Base-by-base conservation (phyloP, 139 green algal genomes). In the Coelastrella sp. region DNA sequence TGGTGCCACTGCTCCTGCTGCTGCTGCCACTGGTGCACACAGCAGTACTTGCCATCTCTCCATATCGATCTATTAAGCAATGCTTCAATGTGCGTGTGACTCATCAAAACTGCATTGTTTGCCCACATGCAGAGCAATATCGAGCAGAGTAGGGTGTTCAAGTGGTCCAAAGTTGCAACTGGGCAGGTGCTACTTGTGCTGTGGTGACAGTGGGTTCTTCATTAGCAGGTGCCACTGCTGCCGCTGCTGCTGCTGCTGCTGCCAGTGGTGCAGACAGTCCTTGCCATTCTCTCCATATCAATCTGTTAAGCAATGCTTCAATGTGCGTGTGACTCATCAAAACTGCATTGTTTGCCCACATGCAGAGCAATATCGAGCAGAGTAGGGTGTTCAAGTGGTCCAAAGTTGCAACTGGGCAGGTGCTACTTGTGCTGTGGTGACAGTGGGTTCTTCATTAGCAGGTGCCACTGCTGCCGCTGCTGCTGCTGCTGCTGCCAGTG, bases 381-480 rank as follows among this genome's bases (percentile, higher is more conserved):
- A 89, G n/a, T 89, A 71, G 84, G 84, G 84, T 3, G 84, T 83
- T 75, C 71, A 89, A n/a, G 71, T 89, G 56, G 71, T 82, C 7
- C 84, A 89, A 57, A 89, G 71, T 57, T 89, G 84, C 71, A 89
- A 83, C 84, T 89, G 84, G 84, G 84, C 84, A 22, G 84, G 84
- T 7, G 84, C 84, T 20, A 83, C 71, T 47, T 89, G 84, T 78
- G 84, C 84, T 58, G 84, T 89, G 71, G 84, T 89, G 22, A 71
- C 84, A 47, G 84, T 47, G 32, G 32, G 32, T 47, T 47, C 32
- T 47, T 47, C 32, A 47, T 47, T 47, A 47, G 32, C 32, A 47
- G 32, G 32, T 47, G 32, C 32, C 32, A 47, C 32, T 47, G 32
- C 32, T 47, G 32, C 32, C 32, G 32, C 32, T 47, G 32, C 32